Evolutionary conservation across 2,329 filamentous ascomycete species (phyloP).

Genomic region (Grosmannia clavigera): DNA sequence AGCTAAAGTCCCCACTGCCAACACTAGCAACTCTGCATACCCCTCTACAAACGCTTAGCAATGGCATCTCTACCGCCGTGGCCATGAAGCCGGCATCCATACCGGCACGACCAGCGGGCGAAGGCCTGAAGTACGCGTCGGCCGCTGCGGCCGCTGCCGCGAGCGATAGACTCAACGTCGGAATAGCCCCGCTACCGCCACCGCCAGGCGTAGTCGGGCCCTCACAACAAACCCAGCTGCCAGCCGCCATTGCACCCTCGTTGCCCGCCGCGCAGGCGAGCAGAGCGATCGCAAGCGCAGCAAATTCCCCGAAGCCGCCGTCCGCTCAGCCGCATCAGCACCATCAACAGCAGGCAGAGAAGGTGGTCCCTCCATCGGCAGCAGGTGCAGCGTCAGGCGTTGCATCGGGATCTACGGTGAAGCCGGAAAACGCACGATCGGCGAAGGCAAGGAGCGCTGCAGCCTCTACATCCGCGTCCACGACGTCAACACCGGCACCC

Average conservation of each 20-base stretch:
- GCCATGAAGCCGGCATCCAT: constrained; percentile 88
- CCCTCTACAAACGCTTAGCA: constrained; percentile 49
- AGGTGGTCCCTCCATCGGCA: constrained; percentile 12
- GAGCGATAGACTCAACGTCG: constrained; percentile 75
- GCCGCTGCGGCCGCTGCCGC: constrained; percentile 88
- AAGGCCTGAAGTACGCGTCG: constrained; percentile 92
- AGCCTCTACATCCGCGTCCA: constrained; percentile 11
- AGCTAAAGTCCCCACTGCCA: constrained; percentile 90
- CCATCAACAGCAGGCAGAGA: constrained; percentile 19
- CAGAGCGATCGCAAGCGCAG: constrained; percentile 40
- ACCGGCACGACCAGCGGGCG: constrained; percentile 72
- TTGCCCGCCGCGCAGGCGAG: constrained; percentile 41
- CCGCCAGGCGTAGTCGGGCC: constrained; percentile 52
- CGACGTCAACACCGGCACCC: constrained; percentile 15
- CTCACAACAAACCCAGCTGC: constrained; percentile 15
- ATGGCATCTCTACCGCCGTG: constrained; percentile 29
- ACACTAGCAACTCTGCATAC: constrained; percentile 81
- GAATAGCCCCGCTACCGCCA: constrained; percentile 85
- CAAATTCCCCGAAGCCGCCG: constrained; percentile 39
- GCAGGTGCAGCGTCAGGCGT: constrained; percentile 13
- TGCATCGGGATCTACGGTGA: constrained; percentile 17
- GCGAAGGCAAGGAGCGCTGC: constrained; percentile 26
- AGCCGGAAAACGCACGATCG: constrained; percentile 22
- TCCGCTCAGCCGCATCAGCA: constrained; percentile 33
- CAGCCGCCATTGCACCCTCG: constrained; percentile 25